phyloP scores from a whole-genome alignment of 768 basidiomycete genomes.

The Pholiota conissans region DNA sequence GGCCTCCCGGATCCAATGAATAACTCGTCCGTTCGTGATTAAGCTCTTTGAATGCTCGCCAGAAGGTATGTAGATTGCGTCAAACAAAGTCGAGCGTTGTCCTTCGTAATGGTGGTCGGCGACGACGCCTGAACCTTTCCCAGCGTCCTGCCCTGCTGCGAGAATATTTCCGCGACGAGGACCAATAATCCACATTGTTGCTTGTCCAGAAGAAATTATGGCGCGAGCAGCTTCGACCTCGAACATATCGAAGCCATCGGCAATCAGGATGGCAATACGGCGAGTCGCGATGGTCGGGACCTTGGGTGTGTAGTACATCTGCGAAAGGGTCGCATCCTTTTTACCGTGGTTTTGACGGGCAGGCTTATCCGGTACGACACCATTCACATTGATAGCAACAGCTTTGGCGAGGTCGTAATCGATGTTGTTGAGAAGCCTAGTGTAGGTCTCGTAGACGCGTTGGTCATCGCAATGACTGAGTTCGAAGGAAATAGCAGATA shows the following conservation, averaged over 20 bases:
- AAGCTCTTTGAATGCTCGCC: slow-evolving; percentile 65
- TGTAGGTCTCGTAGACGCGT: slow-evolving; percentile 66
- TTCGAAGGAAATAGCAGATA: slow-evolving; percentile 76
- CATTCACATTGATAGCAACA: slow-evolving; percentile 68
- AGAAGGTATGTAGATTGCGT: slow-evolving; percentile 77
- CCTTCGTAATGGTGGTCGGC: slow-evolving; percentile 77
- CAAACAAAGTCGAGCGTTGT: slow-evolving; percentile 82
- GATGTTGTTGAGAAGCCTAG: slow-evolving; percentile 68
- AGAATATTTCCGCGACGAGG: slow-evolving; percentile 59
- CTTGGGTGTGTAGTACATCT: slow-evolving; percentile 53
- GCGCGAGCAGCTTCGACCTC: slow-evolving; percentile 62
- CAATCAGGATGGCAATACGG: slow-evolving; percentile 74
- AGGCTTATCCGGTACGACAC: slow-evolving; percentile 52
- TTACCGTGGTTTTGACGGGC: slow-evolving; percentile 57
- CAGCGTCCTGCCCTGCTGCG: slow-evolving; percentile 26
- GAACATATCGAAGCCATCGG: slow-evolving; percentile 68
- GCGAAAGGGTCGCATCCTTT: slow-evolving; percentile 56
- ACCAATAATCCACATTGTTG: slow-evolving; percentile 66
- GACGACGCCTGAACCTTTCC: slow-evolving; percentile 34
- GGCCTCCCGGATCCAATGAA: slow-evolving; percentile 86
- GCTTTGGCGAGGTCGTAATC: slow-evolving; percentile 70
- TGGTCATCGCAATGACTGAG: slow-evolving; percentile 82
- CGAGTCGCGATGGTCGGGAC: slow-evolving; percentile 61
- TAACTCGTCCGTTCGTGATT: slow-evolving; percentile 59
- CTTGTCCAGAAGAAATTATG: slow-evolving; percentile 49